phyloP scores from a whole-genome alignment of 495 filamentous ascomycete genomes.

The Podospora pseudocomata region DNA sequence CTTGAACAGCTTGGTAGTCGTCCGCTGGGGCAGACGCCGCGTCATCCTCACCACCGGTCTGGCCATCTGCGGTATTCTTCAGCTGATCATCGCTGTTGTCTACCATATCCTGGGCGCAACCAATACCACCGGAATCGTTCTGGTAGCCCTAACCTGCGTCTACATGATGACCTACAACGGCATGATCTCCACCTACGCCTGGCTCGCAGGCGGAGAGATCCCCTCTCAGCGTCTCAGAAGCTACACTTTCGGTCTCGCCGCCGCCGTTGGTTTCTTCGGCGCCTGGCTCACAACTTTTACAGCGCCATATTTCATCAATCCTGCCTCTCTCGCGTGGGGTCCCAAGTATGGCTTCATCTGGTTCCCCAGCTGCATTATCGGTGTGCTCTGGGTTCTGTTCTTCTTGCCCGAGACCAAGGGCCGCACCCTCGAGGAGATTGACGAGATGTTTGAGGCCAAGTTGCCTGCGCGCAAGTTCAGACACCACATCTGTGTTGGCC shows the following conservation, averaged over 20 bases:
- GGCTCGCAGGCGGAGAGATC: conserved; percentile 59
- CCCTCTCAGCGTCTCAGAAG: conserved; percentile 52
- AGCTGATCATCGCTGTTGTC: conserved; percentile 53
- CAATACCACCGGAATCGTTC: conserved; percentile 46
- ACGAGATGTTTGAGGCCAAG: conserved; percentile 54
- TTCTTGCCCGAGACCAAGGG: conserved; percentile 56
- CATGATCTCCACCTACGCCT: conserved; percentile 55
- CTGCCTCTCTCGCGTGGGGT: conserved; percentile 53
- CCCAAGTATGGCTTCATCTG: conserved; percentile 56
- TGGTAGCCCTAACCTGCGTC: conserved; percentile 53
- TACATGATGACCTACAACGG: conserved; percentile 57
- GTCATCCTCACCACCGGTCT: conserved; percentile 52
- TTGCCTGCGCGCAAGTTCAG: conserved; percentile 44
- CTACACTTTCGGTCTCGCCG: conserved; percentile 56
- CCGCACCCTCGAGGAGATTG: conserved; percentile 54
- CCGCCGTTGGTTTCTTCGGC: conserved; percentile 51
- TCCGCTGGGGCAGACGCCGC: conserved; percentile 52
- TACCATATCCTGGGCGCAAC: conserved; percentile 50
- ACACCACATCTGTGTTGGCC: conserved; percentile 31
- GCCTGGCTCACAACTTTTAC: conserved; percentile 59
- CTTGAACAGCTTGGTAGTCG: conserved; percentile 52
- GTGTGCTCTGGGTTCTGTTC: conserved; percentile 45
- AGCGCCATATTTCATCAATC: conserved; percentile 61
- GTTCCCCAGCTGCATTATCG: conserved; percentile 40
- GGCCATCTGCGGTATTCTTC: conserved; percentile 49